Conservation (phyloP, 2,329 filamentous ascomycete species). For the Uncinocarpus reesii region DNA sequence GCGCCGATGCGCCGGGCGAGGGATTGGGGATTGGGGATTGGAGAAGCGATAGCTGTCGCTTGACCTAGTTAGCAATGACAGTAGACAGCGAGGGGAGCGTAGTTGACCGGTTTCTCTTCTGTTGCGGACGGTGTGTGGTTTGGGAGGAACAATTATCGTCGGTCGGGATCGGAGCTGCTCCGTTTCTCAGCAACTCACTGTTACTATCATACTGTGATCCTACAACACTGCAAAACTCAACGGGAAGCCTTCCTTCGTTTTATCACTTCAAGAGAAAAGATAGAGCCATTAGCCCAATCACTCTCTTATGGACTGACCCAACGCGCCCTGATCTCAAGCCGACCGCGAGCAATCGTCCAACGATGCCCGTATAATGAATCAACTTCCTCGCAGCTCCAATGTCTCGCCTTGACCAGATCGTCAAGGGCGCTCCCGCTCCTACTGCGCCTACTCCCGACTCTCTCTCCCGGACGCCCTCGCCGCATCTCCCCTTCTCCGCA, state of each 20-base stretch:
- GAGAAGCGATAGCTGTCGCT: too few relatives aligned
- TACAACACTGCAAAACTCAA: too few relatives aligned
- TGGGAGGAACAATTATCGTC: background rate
- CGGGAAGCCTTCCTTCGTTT: background rate
- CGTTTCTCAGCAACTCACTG: too few relatives aligned
- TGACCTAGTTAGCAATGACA: too few relatives aligned
- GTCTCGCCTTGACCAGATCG: slow-evolving; percentile 66
- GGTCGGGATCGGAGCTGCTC: background rate
- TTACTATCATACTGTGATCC: too few relatives aligned
- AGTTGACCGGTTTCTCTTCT: too few relatives aligned
- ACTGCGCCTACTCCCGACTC: slow-evolving; percentile 41
- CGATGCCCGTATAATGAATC: slow-evolving; percentile 9
- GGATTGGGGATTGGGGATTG: too few relatives aligned
- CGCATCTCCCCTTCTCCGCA: slow-evolving; percentile 11
- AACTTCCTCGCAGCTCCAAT: slow-evolving; percentile 38
- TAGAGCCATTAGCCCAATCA: too few relatives aligned
- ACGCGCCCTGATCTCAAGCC: background rate
- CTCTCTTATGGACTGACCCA: too few relatives aligned
- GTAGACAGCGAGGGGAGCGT: too few relatives aligned
- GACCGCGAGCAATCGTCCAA: background rate
- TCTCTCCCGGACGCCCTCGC: slow-evolving; percentile 34
- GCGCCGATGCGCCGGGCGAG: background rate
- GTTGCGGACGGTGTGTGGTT: too few relatives aligned
- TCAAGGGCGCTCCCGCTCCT: slow-evolving; percentile 74
- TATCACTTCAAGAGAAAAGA: too few relatives aligned